A percentile compares a stretch with the other conserved stretches of the same genome.
Conservation (phyloP, 2,329 filamentous ascomycete species). For the Pyricularia sp. region DNA sequence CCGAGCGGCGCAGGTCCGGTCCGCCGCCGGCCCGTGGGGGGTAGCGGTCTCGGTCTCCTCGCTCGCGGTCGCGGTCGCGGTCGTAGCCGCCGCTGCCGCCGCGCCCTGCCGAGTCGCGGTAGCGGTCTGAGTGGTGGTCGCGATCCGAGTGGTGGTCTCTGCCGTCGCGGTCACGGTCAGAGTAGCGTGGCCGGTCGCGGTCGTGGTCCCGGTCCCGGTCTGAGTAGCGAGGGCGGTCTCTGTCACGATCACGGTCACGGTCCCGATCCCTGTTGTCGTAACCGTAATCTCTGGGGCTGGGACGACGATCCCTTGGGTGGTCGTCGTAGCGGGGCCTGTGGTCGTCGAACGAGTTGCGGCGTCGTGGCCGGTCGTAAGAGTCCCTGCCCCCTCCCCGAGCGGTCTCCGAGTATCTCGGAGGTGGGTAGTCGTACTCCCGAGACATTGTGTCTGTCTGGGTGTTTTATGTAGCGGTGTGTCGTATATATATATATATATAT, state of each 20-base stretch:
- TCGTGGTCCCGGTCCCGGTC: conserved; percentile 1
- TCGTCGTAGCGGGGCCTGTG: not conserved
- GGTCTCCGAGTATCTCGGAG: conserved; percentile 1
- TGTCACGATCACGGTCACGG: not conserved
- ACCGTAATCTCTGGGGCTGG: not conserved
- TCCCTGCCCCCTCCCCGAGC: not conserved
- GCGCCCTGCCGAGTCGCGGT: not conserved
- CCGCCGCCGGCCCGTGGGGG: not conserved
- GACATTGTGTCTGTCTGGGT: not conserved
- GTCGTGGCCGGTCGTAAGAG: not conserved
- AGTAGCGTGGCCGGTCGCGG: conserved; percentile 1
- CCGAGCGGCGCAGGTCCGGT: not conserved
- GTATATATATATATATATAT: too few relatives aligned
- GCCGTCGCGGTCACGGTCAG: not conserved
- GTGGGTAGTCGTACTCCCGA: conserved; percentile 1
- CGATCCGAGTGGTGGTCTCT: not conserved
- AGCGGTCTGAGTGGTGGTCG: not conserved
- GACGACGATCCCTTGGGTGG: not conserved
- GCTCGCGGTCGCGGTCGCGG: not conserved
- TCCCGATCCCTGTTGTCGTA: not conserved
- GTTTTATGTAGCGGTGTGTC: not conserved
- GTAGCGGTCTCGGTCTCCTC: not conserved
- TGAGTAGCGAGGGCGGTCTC: not conserved
- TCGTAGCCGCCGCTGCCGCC: not conserved
- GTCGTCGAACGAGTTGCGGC: not conserved